Conservation (phyloP, 2,329 filamentous ascomycete genomes). For the Chaetomium globosum region DNA sequence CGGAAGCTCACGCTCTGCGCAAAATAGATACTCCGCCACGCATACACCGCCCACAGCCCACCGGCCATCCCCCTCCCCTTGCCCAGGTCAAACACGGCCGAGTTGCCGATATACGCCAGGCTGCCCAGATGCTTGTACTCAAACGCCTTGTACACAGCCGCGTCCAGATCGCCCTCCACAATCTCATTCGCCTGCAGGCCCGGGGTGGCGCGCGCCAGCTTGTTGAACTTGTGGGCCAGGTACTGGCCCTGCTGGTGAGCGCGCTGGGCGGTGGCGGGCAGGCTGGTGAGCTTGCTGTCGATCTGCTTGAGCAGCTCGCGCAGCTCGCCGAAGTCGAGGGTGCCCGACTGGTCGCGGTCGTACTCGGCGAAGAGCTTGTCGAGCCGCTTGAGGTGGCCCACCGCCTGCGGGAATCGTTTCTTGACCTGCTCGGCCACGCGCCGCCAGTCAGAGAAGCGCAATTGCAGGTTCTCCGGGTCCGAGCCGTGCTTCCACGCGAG, state of each 20-base stretch:
- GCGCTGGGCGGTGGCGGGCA: constrained; percentile 93
- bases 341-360: constrained; percentile 89
- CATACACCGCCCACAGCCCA: constrained; percentile 88
- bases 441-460: constrained; percentile 88
- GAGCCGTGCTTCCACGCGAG: constrained; percentile 90
- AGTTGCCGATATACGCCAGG: constrained; percentile 93
- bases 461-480: constrained; percentile 82
- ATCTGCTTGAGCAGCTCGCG: constrained; percentile 87
- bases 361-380: constrained; percentile 91
- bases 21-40: constrained; percentile 96
- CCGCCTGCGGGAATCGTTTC: constrained; percentile 87
- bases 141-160: constrained; percentile 90
- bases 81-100: constrained; percentile 87
- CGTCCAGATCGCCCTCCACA: constrained; percentile 85
- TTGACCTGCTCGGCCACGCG: constrained; percentile 80
- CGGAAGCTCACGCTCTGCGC: constrained; percentile 93
- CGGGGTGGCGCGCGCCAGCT: constrained; percentile 75
- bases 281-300: constrained; percentile 88
- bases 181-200: constrained; percentile 80
- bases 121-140: constrained; percentile 91
- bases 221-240: constrained; percentile 91
- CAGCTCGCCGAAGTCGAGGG: constrained; percentile 90
- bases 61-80: constrained; percentile 77
- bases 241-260: constrained; percentile 96
- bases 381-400: constrained; percentile 81